These are phyloP conservation scores for Sporopachydermia lactativora DNA, from an alignment of 805 yeast species.

Conservation along the genomic window DNA sequence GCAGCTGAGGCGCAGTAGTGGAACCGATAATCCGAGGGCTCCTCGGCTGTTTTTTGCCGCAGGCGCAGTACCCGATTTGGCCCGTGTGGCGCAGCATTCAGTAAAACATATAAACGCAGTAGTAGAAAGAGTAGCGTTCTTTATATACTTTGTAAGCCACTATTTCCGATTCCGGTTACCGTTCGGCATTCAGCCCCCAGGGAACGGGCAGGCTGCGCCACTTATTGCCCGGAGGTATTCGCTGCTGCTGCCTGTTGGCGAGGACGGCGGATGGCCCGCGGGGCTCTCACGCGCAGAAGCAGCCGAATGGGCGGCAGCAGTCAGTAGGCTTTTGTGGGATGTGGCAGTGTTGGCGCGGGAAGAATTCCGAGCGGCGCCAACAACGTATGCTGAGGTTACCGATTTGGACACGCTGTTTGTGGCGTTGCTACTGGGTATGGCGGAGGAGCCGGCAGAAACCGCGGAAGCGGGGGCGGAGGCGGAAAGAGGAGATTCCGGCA, in stretches of 20 bases:
- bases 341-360: neutral
- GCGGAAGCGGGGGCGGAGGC: too few species aligned
- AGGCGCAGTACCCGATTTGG: neutral
- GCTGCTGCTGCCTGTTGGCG: too few species aligned
- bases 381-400: neutral
- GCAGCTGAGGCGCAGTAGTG: neutral
- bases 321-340: neutral
- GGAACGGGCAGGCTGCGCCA: neutral
- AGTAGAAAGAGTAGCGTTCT: neutral
- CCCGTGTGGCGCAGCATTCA: neutral
- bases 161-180: neutral
- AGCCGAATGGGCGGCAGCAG: neutral
- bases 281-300: too few species aligned
- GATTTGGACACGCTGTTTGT: neutral
- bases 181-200: neutral
- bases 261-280: too few species aligned
- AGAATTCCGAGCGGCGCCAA: neutral
- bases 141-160: neutral
- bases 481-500: too few species aligned
- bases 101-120: neutral
- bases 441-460: neutral
- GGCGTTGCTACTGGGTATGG: neutral
- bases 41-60: neutral
- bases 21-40: neutral
- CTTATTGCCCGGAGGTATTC: too few species aligned